Percentiles rank a stretch among this genome's conserved stretches.
Conservation (phyloP, 2,329 filamentous ascomycete species). For the Botryotinia globosa region DNA sequence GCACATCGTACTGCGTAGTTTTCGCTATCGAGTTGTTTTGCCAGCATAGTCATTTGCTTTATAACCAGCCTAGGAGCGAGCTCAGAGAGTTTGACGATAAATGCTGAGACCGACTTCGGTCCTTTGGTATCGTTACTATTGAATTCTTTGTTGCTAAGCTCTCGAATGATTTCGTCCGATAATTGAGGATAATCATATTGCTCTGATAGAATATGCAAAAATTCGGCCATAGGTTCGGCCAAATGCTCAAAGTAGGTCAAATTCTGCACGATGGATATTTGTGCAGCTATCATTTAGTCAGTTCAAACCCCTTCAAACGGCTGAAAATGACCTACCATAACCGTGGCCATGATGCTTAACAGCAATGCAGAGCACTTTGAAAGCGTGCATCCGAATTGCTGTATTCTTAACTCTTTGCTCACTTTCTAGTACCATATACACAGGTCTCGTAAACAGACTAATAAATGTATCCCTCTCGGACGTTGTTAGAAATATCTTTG, state of each 20-base stretch:
- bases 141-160: slow-evolving; percentile 97
- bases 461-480: slow-evolving; percentile 96
- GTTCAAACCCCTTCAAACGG: slow-evolving; percentile 23
- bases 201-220: slow-evolving; percentile 90
- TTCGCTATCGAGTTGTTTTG: slow-evolving; percentile 95
- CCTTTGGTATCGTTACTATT: slow-evolving; percentile 94
- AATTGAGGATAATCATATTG: slow-evolving; percentile 98
- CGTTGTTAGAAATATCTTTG: slow-evolving; percentile 91
- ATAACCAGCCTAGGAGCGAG: slow-evolving; percentile 88
- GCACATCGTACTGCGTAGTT: slow-evolving; percentile 92
- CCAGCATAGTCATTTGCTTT: slow-evolving; percentile 93
- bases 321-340: slow-evolving; percentile 64
- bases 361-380: slow-evolving; percentile 93
- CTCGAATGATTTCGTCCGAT: slow-evolving; percentile 86
- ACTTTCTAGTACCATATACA: slow-evolving; percentile 91
- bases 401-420: slow-evolving; percentile 89
- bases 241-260: slow-evolving; percentile 97
- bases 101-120: slow-evolving; percentile 92
- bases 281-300: slow-evolving; percentile 62
- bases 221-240: slow-evolving; percentile 99
- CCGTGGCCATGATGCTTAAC: slow-evolving; percentile 97
- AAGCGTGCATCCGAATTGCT: slow-evolving; percentile 90
- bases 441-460: slow-evolving; percentile 82
- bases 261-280: slow-evolving; percentile 97
- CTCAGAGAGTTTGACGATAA: slow-evolving; percentile 90